These are phyloP conservation scores for Reticulascus tulasneorum DNA, from an alignment of 2,329 filamentous ascomycete species.

Conservation along the genomic window DNA sequence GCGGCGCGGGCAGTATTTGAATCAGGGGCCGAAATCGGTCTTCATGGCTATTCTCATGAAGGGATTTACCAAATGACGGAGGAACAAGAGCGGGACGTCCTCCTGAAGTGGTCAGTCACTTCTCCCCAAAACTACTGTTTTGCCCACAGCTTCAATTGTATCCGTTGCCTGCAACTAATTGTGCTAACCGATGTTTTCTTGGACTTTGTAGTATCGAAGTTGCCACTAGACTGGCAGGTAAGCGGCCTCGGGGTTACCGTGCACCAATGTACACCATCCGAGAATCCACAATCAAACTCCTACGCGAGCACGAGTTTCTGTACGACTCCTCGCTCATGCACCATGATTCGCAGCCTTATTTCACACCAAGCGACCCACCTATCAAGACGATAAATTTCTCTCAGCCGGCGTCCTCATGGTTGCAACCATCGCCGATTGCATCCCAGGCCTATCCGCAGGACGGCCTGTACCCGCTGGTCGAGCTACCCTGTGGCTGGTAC, in stretches of 20 bases:
- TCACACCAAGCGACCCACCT: constrained; percentile 30
- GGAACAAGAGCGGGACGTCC: constrained; percentile 40
- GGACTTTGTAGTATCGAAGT: constrained; percentile 29
- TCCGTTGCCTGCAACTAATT: no score
- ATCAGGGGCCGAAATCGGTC: constrained; percentile 40
- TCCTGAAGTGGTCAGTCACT: constrained; percentile 27
- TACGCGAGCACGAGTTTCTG: constrained; percentile 39
- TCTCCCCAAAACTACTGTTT: not conserved
- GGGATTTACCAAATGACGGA: constrained; percentile 37
- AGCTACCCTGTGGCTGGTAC: constrained; percentile 47
- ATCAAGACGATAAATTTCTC: constrained; percentile 33
- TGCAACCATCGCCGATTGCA: constrained; percentile 33
- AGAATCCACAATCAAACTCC: constrained; percentile 38
- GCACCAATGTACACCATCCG: constrained; percentile 45
- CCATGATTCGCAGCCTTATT: constrained; percentile 42
- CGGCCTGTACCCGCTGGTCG: constrained; percentile 27
- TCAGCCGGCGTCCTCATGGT: constrained; percentile 35
- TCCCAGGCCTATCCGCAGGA: constrained; percentile 15
- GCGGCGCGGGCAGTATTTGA: constrained; percentile 35
- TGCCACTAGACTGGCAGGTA: constrained; percentile 33
- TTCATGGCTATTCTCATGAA: constrained; percentile 48
- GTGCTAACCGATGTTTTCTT: no score
- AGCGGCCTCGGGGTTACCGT: constrained; percentile 40
- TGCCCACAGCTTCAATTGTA: no score
- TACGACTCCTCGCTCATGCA: constrained; percentile 41